These are phyloP conservation scores for Boletellus sp. DNA, from an alignment of 1,284 basidiomycete species.

Conservation along the genomic window DNA sequence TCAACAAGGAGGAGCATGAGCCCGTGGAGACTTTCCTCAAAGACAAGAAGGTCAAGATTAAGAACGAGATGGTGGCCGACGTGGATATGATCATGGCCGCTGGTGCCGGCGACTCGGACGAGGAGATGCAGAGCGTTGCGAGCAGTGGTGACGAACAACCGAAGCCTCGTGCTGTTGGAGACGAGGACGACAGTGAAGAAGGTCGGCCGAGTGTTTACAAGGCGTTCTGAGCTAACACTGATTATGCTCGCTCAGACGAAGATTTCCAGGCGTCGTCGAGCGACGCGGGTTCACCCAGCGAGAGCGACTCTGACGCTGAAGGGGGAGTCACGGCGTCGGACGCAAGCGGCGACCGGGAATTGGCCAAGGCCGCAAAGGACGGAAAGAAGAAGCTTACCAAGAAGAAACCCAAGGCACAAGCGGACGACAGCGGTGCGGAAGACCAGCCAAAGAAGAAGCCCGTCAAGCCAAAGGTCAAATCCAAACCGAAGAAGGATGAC, in stretches of 20 bases:
- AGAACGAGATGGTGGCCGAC: constrained; percentile 95
- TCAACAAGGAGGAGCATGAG: constrained; percentile 95
- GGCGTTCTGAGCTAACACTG: not conserved
- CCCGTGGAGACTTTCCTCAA: constrained; percentile 82
- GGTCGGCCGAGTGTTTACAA: constrained; percentile 49
- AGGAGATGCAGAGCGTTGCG: constrained; percentile 78
- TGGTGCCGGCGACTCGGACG: constrained; percentile 73
- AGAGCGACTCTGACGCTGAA: constrained; percentile 65
- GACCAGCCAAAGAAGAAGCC: constrained; percentile 45
- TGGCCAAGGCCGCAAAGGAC: constrained; percentile 47
- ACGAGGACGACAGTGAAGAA: constrained; percentile 79
- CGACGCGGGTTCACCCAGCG: constrained; percentile 81
- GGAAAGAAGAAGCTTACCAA: constrained; percentile 41
- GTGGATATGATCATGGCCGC: constrained; percentile 71
- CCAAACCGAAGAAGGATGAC: constrained; percentile 37
- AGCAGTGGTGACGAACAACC: constrained; percentile 66
- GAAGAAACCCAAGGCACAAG: constrained; percentile 36
- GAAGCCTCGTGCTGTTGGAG: constrained; percentile 48
- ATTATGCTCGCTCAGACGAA: constrained; percentile 50
- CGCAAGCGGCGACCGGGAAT: constrained; percentile 66
- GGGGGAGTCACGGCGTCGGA: constrained; percentile 70
- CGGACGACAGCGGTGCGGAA: constrained; percentile 36
- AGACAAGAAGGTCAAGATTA: constrained; percentile 89
- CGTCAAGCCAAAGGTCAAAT: constrained; percentile 43
- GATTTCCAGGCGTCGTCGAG: constrained; percentile 87